Evolutionary conservation across 2,329 filamentous ascomycete species (phyloP), one percentile per base, ranked within the genome.

Genomic region (Penicillium sp.): DNA sequence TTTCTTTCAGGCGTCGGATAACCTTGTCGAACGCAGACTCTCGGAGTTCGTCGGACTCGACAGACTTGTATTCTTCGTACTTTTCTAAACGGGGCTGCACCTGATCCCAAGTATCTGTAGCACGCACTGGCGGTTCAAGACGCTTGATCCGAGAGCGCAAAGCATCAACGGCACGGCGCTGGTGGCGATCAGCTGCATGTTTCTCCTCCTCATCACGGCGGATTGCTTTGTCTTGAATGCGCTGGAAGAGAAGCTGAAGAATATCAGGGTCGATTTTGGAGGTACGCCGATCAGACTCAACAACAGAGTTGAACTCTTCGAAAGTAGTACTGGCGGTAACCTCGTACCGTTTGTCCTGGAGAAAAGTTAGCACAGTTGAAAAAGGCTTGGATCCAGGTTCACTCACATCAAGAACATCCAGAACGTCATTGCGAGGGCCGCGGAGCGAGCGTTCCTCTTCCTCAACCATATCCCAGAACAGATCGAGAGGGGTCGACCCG

Each of bases 391-490:
- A 19, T 37, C 13, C 19, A 25, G 19, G 4, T 26, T 49, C 13
- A 79, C 88, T 81, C 76, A 95, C 91, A 81, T 96, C 91, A 66
- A 96, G 83, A 65, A 95, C 91, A 77, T 96, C 92, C 63, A 95
- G 80, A 39, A 96, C 90, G 70, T 92, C 87, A 71, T 95, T 96
- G 60, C 91, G 84, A 49, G 89, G 88, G 50, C 86, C 88, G 60
- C 93, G 88, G 48, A 97, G 80, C n/a, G 88, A 87, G 57, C 90
- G 87, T 70, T 99, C 93, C 74, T 98, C 92, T 73, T 96, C 92
- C 73, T 98, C 95, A 26, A 98, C 83, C 48, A 93, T 81, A 72
- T 99, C 95, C 92, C 93, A 97, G 79, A 99, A 98, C 7, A 99
- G 81, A 69, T 98, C 92, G 63, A 96, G 83, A 14, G 95, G 91